Conservation (phyloP, 768 basidiomycete genomes). For the Mycena metata region DNA sequence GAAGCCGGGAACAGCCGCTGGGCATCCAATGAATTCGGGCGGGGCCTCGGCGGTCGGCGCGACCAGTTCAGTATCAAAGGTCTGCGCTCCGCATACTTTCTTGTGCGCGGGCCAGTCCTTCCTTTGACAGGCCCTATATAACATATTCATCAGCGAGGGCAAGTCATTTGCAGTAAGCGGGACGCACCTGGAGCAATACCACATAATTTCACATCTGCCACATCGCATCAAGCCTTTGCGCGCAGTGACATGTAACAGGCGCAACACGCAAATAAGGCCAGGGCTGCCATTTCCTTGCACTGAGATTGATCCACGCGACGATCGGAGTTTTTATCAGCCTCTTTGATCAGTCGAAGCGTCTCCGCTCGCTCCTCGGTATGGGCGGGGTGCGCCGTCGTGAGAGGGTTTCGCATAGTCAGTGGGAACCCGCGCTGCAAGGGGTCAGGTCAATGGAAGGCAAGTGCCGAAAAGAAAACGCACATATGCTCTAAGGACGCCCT, state of each 20-base stretch:
- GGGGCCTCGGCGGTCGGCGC: neutral
- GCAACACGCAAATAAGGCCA: neutral
- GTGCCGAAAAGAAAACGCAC: neutral
- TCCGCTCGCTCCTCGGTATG: no score
- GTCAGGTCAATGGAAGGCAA: no score
- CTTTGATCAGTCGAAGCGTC: neutral
- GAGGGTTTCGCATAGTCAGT: no score
- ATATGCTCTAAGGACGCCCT: constrained; percentile 6
- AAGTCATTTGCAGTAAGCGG: no score
- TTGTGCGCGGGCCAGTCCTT: constrained; percentile 24
- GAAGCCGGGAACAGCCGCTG: neutral
- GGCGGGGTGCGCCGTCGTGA: no score
- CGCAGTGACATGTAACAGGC: neutral
- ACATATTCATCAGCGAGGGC: neutral
- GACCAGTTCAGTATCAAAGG: constrained; percentile 17
- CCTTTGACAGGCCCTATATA: constrained; percentile 17
- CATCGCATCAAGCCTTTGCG: constrained; percentile 2
- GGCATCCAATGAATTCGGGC: constrained; percentile 11
- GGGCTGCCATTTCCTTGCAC: constrained; percentile 7
- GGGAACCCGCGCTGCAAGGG: no score
- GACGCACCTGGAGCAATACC: constrained; percentile 16
- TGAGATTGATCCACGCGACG: neutral
- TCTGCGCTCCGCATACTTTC: constrained; percentile 3
- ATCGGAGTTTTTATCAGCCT: neutral
- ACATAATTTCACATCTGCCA: neutral